These are phyloP conservation scores for Cyberlindnera mrakii DNA, from an alignment of 805 yeast genomes.

Conservation along the genomic window DNA sequence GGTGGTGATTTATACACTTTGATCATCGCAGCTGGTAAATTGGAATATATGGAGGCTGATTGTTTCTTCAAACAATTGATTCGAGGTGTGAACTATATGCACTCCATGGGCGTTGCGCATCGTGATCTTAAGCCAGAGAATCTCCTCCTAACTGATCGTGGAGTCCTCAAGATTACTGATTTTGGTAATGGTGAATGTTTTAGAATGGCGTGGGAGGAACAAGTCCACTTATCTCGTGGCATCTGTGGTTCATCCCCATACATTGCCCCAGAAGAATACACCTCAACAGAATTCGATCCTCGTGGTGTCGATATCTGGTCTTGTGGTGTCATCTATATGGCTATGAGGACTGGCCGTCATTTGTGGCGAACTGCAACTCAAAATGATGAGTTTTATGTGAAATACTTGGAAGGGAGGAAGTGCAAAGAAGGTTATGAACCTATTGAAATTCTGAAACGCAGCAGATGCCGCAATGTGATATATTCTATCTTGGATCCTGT, in stretches of 20 bases:
- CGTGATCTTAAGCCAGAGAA: conserved; percentile 89
- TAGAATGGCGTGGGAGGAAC: conserved; percentile 78
- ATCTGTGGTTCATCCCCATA: conserved; percentile 85
- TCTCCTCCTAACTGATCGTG: conserved; percentile 63
- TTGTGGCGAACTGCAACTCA: conserved; percentile 80
- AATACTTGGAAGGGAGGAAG: conserved; percentile 72
- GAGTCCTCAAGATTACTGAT: conserved; percentile 76
- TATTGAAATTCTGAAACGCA: conserved; percentile 76
- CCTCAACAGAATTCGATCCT: conserved; percentile 64
- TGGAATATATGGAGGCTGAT: conserved; percentile 81
- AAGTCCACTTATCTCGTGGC: conserved; percentile 64
- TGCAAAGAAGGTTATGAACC: conserved; percentile 88
- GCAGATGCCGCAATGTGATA: conserved; percentile 87
- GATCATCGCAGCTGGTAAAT: conserved; percentile 68
- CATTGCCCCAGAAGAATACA: conserved; percentile 84
- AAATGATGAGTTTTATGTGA: conserved; percentile 75
- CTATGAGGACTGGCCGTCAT: conserved; percentile 91
- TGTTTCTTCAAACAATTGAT: conserved; percentile 84
- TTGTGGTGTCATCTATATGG: conserved; percentile 89
- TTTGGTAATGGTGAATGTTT: conserved; percentile 84
- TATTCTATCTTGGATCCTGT: conserved; percentile 91
- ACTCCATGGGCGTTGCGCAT: conserved; percentile 84
- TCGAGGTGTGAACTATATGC: conserved; percentile 83
- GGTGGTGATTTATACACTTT: conserved; percentile 78
- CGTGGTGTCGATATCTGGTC: conserved; percentile 86